Evolutionary conservation across 257 asterid genomes (phyloP).

Genomic region (Solanum bulbocastanum): DNA sequence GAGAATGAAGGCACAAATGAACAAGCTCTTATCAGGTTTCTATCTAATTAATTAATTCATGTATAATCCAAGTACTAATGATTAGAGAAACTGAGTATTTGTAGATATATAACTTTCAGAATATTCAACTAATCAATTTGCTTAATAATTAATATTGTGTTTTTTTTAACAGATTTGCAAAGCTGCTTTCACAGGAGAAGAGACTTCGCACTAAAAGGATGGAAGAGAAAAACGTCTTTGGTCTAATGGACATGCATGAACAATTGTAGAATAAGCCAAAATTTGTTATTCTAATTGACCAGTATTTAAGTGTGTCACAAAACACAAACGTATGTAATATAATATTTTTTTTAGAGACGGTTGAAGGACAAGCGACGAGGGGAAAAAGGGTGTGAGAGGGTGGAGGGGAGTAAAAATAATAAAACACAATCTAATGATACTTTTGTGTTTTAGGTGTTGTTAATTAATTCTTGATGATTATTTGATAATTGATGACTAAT

Average conservation of each 20-base stretch:
- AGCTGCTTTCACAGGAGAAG: background rate
- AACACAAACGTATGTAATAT: background rate
- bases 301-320: too few species aligned
- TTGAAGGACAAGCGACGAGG: background rate
- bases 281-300: background rate
- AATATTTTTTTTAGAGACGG: background rate
- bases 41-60: background rate
- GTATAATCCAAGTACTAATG: background rate
- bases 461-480: background rate
- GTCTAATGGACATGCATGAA: background rate
- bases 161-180: background rate
- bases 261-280: background rate
- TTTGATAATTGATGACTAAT: background rate
- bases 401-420: background rate
- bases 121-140: background rate
- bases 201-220: background rate
- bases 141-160: background rate
- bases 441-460: background rate
- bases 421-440: background rate
- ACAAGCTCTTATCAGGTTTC: background rate
- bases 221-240: background rate
- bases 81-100: background rate
- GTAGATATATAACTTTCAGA: background rate
- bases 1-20: background rate
- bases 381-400: background rate